A percentile compares a stretch with the other conserved stretches of the same genome.
phyloP scores from a whole-genome alignment of 495 filamentous ascomycete genomes.

The Talaromyces wortmannii region DNA sequence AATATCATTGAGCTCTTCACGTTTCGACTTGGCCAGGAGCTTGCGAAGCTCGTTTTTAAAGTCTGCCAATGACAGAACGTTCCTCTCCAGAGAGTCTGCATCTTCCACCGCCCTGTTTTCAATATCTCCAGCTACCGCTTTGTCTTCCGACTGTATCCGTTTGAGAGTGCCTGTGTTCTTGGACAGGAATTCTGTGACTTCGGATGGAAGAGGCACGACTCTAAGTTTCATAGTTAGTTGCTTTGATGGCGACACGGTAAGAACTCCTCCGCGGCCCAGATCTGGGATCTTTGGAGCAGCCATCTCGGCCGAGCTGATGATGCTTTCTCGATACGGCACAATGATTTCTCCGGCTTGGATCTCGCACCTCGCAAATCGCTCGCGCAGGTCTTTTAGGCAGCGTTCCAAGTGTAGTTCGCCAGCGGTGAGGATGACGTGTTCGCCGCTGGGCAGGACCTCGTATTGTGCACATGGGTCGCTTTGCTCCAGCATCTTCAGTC shows the following conservation, averaged over 20 bases:
- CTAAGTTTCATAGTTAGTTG: slow-evolving; percentile 72
- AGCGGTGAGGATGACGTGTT: slow-evolving; percentile 92
- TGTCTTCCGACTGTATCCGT: slow-evolving; percentile 63
- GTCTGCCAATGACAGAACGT: slow-evolving; percentile 61
- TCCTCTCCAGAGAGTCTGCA: slow-evolving; percentile 39
- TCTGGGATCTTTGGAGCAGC: slow-evolving; percentile 78
- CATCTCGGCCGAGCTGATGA: slow-evolving; percentile 84
- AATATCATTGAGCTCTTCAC: slow-evolving; percentile 63
- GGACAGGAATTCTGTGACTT: slow-evolving; percentile 77
- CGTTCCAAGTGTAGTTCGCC: slow-evolving; percentile 93
- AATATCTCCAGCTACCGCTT: slow-evolving; percentile 18
- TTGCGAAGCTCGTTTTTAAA: slow-evolving; percentile 66
- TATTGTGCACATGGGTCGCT: slow-evolving; percentile 96
- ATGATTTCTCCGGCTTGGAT: slow-evolving; percentile 92
- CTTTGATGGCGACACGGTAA: slow-evolving; percentile 72
- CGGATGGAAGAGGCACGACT: slow-evolving; percentile 70
- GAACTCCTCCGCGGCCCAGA: slow-evolving; percentile 75
- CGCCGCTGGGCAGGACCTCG: slow-evolving; percentile 84
- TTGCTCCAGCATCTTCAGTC: slow-evolving; percentile 81
- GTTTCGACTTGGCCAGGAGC: slow-evolving; percentile 54
- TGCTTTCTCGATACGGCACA: slow-evolving; percentile 92
- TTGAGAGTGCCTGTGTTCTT: slow-evolving; percentile 77
- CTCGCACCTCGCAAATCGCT: slow-evolving; percentile 90
- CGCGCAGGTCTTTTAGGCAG: slow-evolving; percentile 87
- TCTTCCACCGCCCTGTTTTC: slow-evolving; percentile 25